Percentiles rank a stretch among this genome's conserved stretches.
These are phyloP conservation scores for Monilinia fructicola DNA, from an alignment of 2,329 filamentous ascomycete species.

Conservation along the genomic window DNA sequence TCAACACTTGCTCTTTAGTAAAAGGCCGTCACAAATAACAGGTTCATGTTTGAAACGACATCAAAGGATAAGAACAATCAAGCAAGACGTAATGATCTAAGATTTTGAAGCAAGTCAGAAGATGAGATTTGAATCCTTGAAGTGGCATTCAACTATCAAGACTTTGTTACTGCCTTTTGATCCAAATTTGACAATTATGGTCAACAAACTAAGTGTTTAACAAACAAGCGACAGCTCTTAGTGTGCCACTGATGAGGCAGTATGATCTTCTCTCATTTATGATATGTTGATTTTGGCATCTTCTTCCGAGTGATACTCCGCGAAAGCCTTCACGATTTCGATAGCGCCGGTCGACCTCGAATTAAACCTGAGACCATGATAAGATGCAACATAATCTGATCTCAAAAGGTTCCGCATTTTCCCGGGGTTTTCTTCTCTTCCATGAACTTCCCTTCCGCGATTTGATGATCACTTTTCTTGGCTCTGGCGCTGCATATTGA, in stretches of 20 bases:
- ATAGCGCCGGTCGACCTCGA: not conserved
- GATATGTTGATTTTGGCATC: not conserved
- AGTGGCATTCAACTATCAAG: not conserved
- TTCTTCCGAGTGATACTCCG: not conserved
- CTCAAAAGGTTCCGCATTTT: too few species aligned
- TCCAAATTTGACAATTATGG: not conserved
- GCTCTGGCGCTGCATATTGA: not conserved
- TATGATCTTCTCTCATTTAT: too few species aligned
- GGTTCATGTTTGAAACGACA: not conserved
- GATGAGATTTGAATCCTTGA: not conserved
- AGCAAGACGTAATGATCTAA: not conserved
- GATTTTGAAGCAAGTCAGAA: not conserved
- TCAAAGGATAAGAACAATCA: not conserved
- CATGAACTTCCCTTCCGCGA: too few species aligned
- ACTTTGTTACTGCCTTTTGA: not conserved
- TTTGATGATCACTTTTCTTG: not conserved
- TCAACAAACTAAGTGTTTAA: too few species aligned
- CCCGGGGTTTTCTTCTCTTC: not conserved
- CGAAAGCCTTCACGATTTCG: not conserved
- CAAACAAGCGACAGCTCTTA: too few species aligned
- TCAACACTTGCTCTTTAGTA: conserved; percentile 2
- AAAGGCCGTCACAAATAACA: not conserved
- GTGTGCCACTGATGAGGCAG: too few species aligned
- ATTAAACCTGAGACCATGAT: not conserved
- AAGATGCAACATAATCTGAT: too few species aligned